Base-by-base conservation (phyloP, 768 basidiomycete species). In the Boletus eberwhitei region DNA sequence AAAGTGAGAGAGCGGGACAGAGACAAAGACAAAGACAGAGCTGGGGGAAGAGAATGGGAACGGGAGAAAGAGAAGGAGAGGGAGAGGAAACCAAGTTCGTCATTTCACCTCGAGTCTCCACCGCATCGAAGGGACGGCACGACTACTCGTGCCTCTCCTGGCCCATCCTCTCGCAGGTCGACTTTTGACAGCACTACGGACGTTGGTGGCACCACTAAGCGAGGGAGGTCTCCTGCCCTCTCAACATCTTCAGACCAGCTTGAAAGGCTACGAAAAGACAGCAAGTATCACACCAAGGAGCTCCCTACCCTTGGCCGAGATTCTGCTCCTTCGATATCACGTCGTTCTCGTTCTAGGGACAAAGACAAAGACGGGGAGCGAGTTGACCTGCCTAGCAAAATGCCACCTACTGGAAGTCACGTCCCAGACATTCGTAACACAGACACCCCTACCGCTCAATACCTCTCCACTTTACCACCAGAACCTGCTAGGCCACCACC, bases 211-310 rank as follows among this genome's bases (percentile, higher is more conserved):
- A 29, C 36, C 34, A 43, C 56, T 12, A 66, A 52, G 36, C 52
- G 56, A 39, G 50, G 34, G 21, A 58, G 53, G 47, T 71, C 70
- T 3, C 71, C 70, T 26, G 58, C 61, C 34, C 49, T 54, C 34
- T 72, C 69, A 12, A 14, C 54, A 6, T 40, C 54, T 21, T 71
- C 71, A 39, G 71, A 71, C 51, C 54, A 59, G 6, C 61, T 62
- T 9, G 71, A 67, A 48, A 55, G 21, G 42, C n/a, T 57, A 19
- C 60, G 59, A 48, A 66, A 50, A 29, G 64, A 66, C 49, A 42
- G n/a, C 48, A 42, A 46, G 11, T 24, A 52, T 49, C 42, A 26
- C 39, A 29, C 22, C 37, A 42, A 36, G 8, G 57, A 46, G 8
- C 49, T 24, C 14, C 31, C 55, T 17, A n/a, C 50, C 12, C 34